Percentiles rank a stretch among this genome's conserved stretches.
These are phyloP conservation scores for Pythium angustatum DNA, from an alignment of 352 stramenopile species.

Conservation along the genomic window DNA sequence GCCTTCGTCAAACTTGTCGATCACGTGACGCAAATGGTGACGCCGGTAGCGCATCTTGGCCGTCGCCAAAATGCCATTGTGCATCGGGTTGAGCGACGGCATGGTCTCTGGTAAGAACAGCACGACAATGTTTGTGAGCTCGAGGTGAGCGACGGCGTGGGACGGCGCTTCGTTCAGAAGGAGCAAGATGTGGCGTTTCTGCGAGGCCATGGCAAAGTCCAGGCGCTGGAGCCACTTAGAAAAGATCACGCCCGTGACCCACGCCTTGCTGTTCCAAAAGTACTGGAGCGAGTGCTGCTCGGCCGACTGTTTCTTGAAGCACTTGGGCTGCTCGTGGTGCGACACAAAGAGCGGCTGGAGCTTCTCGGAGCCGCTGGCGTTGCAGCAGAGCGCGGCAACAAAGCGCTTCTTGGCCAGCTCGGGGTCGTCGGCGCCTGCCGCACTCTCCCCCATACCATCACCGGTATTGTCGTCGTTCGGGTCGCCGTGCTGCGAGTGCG, in stretches of 20 bases:
- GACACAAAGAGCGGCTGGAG: slow-evolving; percentile 80
- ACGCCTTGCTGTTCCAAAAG: slow-evolving; percentile 81
- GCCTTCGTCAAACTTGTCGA: slow-evolving; percentile 51
- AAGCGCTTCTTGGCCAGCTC: slow-evolving; percentile 72
- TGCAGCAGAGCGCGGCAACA: slow-evolving; percentile 60
- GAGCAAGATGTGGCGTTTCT: slow-evolving; percentile 77
- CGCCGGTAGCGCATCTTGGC: slow-evolving; percentile 81
- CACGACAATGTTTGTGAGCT: slow-evolving; percentile 76
- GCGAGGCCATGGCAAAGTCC: slow-evolving; percentile 74
- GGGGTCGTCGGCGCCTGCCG: slow-evolving; percentile 36
- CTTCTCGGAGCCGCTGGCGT: slow-evolving; percentile 75
- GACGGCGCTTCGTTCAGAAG: slow-evolving; percentile 80
- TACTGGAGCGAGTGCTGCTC: slow-evolving; percentile 83
- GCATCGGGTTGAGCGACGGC: slow-evolving; percentile 72
- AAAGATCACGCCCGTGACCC: slow-evolving; percentile 85
- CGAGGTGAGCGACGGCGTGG: slow-evolving; percentile 72
- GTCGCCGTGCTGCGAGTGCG: slow-evolving; percentile 31
- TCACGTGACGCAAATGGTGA: slow-evolving; percentile 66
- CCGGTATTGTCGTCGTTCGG: slow-evolving; percentile 1
- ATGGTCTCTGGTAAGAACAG: slow-evolving; percentile 51
- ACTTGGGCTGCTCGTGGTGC: slow-evolving; percentile 76
- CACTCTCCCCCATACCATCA: background rate
- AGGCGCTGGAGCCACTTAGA: slow-evolving; percentile 80
- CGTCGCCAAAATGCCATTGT: slow-evolving; percentile 51
- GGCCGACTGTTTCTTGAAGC: slow-evolving; percentile 73